These are phyloP conservation scores for Cryptosporidium parvum DNA, from an alignment of 169 alveolate genomes.

Conservation along the genomic window DNA sequence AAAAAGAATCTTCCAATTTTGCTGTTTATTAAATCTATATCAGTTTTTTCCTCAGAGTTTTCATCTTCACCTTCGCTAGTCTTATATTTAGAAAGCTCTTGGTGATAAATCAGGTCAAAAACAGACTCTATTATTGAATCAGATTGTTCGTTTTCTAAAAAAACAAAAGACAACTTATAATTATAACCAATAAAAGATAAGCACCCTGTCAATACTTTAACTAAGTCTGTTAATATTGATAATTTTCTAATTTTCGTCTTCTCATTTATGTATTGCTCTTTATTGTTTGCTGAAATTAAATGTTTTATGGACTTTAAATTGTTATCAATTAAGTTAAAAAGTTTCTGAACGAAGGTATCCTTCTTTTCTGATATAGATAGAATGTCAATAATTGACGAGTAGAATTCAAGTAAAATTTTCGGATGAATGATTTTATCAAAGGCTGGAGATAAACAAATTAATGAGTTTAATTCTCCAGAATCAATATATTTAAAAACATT, in stretches of 20 bases:
- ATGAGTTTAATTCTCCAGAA: neutral
- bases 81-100: neutral
- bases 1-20: neutral
- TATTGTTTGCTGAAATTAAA: neutral
- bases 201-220: neutral
- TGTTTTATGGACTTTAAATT: neutral
- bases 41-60: neutral
- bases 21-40: neutral
- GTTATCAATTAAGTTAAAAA: neutral
- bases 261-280: neutral
- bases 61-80: neutral
- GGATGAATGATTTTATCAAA: constrained; percentile 28
- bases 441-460: neutral
- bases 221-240: neutral
- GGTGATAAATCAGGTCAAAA: constrained; percentile 5
- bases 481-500: neutral
- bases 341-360: neutral
- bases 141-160: neutral
- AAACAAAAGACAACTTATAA: neutral
- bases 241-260: neutral
- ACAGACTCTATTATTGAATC: neutral
- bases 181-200: constrained; percentile 6
- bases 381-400: neutral
- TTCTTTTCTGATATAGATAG: neutral
- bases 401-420: constrained; percentile 25